A percentile compares a stretch with the other conserved stretches of the same genome.
Evolutionary conservation across 1,284 basidiomycete genomes (phyloP).

Genomic region (Trichosporon asahii): DNA sequence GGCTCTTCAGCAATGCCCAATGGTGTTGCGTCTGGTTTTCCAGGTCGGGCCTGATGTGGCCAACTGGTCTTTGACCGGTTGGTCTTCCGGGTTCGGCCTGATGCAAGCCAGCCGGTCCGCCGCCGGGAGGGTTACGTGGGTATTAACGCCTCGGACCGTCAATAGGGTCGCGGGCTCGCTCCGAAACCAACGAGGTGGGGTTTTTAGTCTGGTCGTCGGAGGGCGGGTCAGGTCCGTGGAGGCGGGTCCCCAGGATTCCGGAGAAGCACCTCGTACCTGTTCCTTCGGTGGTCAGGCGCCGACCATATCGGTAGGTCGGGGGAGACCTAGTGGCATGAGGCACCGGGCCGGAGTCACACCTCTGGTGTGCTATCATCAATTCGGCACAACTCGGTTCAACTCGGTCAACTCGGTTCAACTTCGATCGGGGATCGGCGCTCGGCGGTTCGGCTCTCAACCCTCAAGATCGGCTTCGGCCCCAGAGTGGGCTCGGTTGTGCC

Average conservation of each 20-base stretch:
- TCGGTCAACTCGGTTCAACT: not conserved
- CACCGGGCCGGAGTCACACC: not conserved
- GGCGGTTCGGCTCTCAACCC: too few relatives aligned
- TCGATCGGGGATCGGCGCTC: not conserved
- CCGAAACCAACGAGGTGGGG: slow-evolving; percentile 2
- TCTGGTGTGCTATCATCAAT: not conserved
- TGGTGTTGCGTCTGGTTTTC: too few relatives aligned
- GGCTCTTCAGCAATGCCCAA: not conserved
- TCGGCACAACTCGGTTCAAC: not conserved
- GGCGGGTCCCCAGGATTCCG: too few relatives aligned
- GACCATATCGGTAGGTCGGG: slow-evolving; percentile 4
- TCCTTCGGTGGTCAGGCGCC: not conserved
- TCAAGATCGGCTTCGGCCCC: too few relatives aligned
- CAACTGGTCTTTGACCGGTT: too few relatives aligned
- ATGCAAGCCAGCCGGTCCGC: not conserved
- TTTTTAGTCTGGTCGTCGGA: not conserved
- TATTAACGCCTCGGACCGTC: not conserved
- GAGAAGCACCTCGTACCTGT: not conserved
- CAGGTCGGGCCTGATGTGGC: too few relatives aligned
- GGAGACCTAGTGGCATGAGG: not conserved
- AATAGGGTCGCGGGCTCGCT: not conserved
- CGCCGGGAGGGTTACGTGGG: not conserved
- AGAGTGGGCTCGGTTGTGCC: too few relatives aligned
- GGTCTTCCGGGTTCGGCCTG: not conserved
- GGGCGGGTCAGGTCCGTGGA: not conserved